Conservation (phyloP, 148 eudicot species). For the Agrostemma githago region DNA sequence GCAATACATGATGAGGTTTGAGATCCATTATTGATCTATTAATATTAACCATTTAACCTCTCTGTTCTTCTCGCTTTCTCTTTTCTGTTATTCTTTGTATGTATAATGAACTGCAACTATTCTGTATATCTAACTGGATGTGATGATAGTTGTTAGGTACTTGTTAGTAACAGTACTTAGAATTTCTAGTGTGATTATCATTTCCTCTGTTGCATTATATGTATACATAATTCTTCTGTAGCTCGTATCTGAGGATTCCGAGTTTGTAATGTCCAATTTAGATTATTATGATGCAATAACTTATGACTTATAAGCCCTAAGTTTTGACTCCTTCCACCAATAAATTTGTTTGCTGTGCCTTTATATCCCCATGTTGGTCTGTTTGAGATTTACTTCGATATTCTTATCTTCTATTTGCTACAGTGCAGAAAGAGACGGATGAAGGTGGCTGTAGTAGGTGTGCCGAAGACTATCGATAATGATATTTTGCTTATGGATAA, state of each 20-base stretch:
- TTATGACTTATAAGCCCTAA: background rate
- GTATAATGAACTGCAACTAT: background rate
- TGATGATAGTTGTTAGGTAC: background rate
- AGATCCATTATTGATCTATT: background rate
- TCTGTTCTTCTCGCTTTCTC: background rate
- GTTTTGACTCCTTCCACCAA: background rate
- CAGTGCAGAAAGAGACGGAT: conserved; percentile 81
- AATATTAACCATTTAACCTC: background rate
- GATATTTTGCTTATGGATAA: conserved; percentile 97
- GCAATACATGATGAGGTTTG: conserved; percentile 91
- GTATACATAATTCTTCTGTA: background rate
- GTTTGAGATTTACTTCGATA: conserved; percentile 3
- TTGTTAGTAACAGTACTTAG: background rate
- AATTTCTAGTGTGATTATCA: background rate
- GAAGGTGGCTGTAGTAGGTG: conserved; percentile 90
- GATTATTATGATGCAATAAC: background rate
- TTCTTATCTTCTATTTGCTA: conserved; percentile 14
- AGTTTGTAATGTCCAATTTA: background rate
- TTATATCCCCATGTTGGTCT: background rate
- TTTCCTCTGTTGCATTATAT: background rate
- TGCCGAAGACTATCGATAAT: conserved; percentile 96
- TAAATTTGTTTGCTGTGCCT: background rate
- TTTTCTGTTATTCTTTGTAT: background rate
- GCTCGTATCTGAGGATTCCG: background rate
- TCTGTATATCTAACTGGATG: background rate